A percentile compares a stretch with the other conserved stretches of the same genome.
Evolutionary conservation across 495 filamentous ascomycete genomes (phyloP).

Genomic region (Daldinia childiae): DNA sequence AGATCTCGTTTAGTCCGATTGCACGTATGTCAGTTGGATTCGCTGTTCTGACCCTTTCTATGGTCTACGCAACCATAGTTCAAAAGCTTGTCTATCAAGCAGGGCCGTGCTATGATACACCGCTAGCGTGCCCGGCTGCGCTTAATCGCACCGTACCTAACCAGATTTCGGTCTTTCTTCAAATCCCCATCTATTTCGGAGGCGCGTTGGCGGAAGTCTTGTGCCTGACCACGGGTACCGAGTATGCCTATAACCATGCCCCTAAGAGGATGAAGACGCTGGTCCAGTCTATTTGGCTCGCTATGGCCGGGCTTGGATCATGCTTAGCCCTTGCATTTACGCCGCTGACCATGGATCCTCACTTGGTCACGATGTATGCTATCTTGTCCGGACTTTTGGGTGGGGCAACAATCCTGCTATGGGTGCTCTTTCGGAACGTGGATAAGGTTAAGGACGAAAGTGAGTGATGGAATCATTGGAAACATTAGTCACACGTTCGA

Average conservation of each 20-base stretch:
- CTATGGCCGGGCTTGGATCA: constrained; percentile 53
- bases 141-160: constrained; percentile 44
- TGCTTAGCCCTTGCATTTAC: constrained; percentile 56
- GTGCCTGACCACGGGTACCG: constrained; percentile 52
- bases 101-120: constrained; percentile 62
- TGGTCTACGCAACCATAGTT: constrained; percentile 60
- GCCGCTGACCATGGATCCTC: constrained; percentile 54
- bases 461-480: background rate
- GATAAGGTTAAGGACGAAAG: constrained; percentile 16
- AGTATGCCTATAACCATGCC: constrained; percentile 64
- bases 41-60: constrained; percentile 51
- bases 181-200: constrained; percentile 53
- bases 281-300: constrained; percentile 45
- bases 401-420: constrained; percentile 18
- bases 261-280: constrained; percentile 54
- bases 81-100: constrained; percentile 58
- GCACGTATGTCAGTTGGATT: constrained; percentile 62
- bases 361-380: constrained; percentile 58
- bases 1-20: constrained; percentile 60
- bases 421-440: constrained; percentile 17
- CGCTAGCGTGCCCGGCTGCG: constrained; percentile 50
- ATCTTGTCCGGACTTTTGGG: constrained; percentile 47
- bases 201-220: constrained; percentile 56
- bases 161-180: constrained; percentile 51
- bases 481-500: background rate